Evolutionary conservation across 345 rosid species (phyloP).

Genomic region (Corchorus capsularis): DNA sequence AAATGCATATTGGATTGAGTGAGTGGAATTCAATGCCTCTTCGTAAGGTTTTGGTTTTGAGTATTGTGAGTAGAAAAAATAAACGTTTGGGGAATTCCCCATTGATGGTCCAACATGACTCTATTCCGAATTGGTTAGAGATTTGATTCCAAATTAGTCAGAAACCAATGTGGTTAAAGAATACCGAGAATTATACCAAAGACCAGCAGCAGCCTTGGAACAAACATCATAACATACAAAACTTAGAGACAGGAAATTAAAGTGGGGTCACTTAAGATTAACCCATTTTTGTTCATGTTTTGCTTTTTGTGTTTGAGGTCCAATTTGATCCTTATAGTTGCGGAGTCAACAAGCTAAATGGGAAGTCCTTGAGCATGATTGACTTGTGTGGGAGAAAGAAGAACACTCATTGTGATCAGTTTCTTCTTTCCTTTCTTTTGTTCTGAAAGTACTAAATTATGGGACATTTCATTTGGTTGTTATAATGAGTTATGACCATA

Average conservation of each 20-base stretch:
- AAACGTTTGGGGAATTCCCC: too few species aligned
- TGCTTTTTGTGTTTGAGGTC: conserved; percentile 9
- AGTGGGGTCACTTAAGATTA: conserved; percentile 27
- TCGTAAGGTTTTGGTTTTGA: too few species aligned
- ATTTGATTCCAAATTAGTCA: too few species aligned
- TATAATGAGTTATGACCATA: conserved; percentile 25
- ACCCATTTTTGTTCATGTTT: background rate
- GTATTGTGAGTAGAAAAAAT: too few species aligned
- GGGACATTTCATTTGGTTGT: conserved; percentile 40
- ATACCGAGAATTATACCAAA: too few species aligned
- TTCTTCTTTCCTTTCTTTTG: background rate
- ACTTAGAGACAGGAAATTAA: background rate
- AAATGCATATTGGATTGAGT: too few species aligned
- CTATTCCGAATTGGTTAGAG: too few species aligned
- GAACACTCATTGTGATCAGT: conserved; percentile 8
- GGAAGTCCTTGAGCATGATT: conserved; percentile 38
- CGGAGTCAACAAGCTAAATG: conserved; percentile 63
- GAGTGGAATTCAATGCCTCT: too few species aligned
- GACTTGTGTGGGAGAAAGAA: conserved; percentile 35
- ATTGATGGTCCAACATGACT: too few species aligned
- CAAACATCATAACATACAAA: background rate
- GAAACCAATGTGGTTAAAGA: too few species aligned
- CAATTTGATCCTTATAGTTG: conserved; percentile 35
- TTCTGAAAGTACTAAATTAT: conserved; percentile 48
- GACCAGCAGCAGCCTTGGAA: conserved; percentile 3